Evolutionary conservation across 2,329 filamentous ascomycete species (phyloP), one percentile per base, ranked within the genome.

Genomic region (Graphilbum ipis-grandicollis): DNA sequence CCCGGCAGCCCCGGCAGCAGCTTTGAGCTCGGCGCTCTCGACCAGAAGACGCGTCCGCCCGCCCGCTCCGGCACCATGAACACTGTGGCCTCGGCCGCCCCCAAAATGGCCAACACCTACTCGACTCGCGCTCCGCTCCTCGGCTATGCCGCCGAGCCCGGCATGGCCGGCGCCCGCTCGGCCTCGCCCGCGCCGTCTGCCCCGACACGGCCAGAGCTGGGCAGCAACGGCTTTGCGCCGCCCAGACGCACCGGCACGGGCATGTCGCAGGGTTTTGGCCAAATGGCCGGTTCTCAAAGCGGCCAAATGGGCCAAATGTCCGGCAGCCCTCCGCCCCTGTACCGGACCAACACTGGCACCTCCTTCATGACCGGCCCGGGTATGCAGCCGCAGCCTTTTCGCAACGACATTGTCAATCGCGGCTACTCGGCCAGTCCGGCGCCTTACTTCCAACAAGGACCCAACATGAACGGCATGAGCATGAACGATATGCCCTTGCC

Each of bases 1-100:
- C 68, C 70, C 15, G 64, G 57, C 37, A 75, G 70, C 1, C 65
- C 68, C 3, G 59, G 58, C n/a, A n/a, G n/a, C 15, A 57, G 52
- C 46, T 61, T 64, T 38, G 71, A 70, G 53, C 64, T 70, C 42
- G 66, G 55, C 43, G 58, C 58, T 31, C 56, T 67, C 42, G 66
- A 64, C 46, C 66, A 65, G 45, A 65, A 63, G 53, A 65, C 57
- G 37, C 67, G 62, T 29, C 31, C 38, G 35, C 43, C 36, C 45
- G 57, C 41, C 60, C 56, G 47, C 49, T 62, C 32, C 41, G 53
- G 17, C 46, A 50, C 14, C 41, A 43, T n/a, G 31, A 30, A 30
- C 6, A 34, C 30, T 15, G 28, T 28, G 33, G 9, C 22, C 19
- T 26, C 28, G 2, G 12, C 37, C 3, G 19, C 39, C 5, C 46